Percentiles rank a stretch among this genome's conserved stretches.
These are phyloP conservation scores for Phymatotrichopsis omnivora DNA, from an alignment of 2,329 filamentous ascomycete genomes.

Conservation along the genomic window DNA sequence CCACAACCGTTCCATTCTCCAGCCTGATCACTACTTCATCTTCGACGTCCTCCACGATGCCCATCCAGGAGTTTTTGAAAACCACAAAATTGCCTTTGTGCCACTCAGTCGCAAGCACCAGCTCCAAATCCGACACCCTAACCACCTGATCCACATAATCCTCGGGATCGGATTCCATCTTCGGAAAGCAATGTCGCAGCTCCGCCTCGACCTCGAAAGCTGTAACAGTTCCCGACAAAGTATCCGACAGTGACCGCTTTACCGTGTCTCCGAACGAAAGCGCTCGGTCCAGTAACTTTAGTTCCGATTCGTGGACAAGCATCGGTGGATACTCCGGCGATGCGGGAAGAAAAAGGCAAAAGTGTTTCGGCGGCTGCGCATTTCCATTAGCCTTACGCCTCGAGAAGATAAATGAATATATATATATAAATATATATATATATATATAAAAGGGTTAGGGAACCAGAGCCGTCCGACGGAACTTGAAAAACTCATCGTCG, in stretches of 20 bases:
- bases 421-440: neutral
- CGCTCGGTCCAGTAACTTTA: constrained; percentile 45
- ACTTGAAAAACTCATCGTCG: constrained; percentile 12
- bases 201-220: constrained; percentile 37
- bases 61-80: constrained; percentile 46
- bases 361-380: constrained; percentile 43
- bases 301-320: constrained; percentile 38
- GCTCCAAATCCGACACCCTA: constrained; percentile 40
- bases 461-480: constrained; percentile 21
- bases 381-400: too few relatives aligned
- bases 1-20: constrained; percentile 45
- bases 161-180: constrained; percentile 8
- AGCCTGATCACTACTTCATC: constrained; percentile 44
- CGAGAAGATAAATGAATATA: neutral
- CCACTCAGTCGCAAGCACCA: constrained; percentile 40
- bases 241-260: constrained; percentile 41
- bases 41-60: constrained; percentile 42
- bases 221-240: constrained; percentile 47
- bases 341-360: constrained; percentile 41
- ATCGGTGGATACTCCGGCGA: constrained; percentile 37
- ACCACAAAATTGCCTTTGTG: constrained; percentile 45
- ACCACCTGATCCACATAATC: constrained; percentile 14
- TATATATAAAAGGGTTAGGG: neutral
- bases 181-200: constrained; percentile 26
- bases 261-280: constrained; percentile 48